Conservation (phyloP, 1,139 yeast species). For the Oligophagozyma castellii region DNA sequence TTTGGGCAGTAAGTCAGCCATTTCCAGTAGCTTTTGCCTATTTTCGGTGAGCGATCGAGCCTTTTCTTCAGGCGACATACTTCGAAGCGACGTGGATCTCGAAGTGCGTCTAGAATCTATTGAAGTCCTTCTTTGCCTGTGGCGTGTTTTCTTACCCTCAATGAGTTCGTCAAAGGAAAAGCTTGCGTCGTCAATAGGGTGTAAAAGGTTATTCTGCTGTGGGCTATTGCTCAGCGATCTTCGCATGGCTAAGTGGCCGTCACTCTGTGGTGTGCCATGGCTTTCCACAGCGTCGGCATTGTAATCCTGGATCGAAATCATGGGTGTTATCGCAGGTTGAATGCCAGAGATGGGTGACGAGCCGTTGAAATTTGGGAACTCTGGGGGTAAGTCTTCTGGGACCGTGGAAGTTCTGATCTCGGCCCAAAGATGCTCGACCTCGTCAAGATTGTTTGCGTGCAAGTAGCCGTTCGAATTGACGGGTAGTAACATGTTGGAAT, state of each 20-base stretch:
- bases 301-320: constrained; percentile 16
- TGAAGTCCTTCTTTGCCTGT: constrained; percentile 9
- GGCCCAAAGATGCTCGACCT: constrained; percentile 10
- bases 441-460: constrained; percentile 12
- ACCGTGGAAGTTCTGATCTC: neutral
- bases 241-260: constrained; percentile 1
- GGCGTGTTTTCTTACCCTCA: constrained; percentile 12
- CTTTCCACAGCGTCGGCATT: constrained; percentile 6
- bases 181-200: constrained; percentile 5
- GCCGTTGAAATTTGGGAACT: neutral
- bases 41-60: constrained; percentile 26
- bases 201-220: constrained; percentile 3
- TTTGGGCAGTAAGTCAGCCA: constrained; percentile 30
- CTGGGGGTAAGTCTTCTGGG: neutral
- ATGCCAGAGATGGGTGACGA: constrained; percentile 1
- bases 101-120: constrained; percentile 10
- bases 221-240: constrained; percentile 2
- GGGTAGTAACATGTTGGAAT: constrained; percentile 12
- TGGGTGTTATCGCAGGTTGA: constrained; percentile 10
- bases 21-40: constrained; percentile 48
- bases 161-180: constrained; percentile 15
- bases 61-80: constrained; percentile 21
- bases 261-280: too few species aligned
- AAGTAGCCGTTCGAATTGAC: constrained; percentile 15
- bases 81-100: constrained; percentile 8